phyloP scores from a whole-genome alignment of 78 protist species.

The Dictyostelium citrinum region DNA sequence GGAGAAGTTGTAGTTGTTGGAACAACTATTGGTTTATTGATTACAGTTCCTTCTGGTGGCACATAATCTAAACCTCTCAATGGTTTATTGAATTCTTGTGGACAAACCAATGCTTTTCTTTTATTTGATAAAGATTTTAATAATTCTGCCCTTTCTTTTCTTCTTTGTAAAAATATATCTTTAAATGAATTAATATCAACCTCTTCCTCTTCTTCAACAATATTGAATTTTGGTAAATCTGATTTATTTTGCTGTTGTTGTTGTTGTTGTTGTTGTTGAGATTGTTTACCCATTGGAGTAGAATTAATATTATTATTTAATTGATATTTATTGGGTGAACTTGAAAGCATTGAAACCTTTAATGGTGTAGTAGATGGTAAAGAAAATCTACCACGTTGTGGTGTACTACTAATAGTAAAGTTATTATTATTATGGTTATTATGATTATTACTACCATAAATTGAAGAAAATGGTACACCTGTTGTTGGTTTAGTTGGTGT shows the following conservation, averaged over 20 bases:
- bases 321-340: background rate
- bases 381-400: background rate
- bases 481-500: background rate
- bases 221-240: background rate
- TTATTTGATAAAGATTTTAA: background rate
- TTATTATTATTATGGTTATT: background rate
- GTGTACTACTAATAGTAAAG: background rate
- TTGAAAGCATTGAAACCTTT: background rate
- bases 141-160: constrained; percentile 22
- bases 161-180: background rate
- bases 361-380: constrained; percentile 4
- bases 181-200: background rate
- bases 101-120: constrained; percentile 6
- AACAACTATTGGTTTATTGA: background rate
- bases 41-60: background rate
- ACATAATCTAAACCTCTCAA: background rate
- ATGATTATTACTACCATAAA: background rate
- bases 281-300: background rate
- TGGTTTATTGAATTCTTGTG: background rate
- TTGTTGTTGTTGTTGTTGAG: background rate
- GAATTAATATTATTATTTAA: background rate
- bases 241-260: background rate
- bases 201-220: background rate
- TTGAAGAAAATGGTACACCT: background rate
- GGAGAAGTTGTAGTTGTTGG: background rate